Evolutionary conservation across 1,284 basidiomycete genomes (phyloP).

Genomic region (Puccinia coronata): DNA sequence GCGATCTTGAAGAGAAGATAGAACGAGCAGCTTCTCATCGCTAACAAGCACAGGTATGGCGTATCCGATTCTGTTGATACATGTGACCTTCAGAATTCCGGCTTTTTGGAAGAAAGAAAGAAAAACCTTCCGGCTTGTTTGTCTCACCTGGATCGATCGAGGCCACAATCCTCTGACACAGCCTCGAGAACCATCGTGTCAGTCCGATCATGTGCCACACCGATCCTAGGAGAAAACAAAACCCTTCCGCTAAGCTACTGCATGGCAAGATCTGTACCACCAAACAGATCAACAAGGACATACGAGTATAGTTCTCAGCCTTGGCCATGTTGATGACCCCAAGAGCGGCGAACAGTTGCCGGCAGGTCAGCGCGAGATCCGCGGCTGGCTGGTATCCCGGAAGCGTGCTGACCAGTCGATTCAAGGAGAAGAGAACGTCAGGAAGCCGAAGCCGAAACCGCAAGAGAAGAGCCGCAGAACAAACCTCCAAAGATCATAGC

Average conservation of each 20-base stretch:
- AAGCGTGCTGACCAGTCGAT: not conserved
- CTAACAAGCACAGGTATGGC: slow-evolving; percentile 13
- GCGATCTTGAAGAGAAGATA: slow-evolving; percentile 1
- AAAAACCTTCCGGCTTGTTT: not conserved
- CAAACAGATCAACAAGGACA: not conserved
- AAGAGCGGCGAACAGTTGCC: not conserved
- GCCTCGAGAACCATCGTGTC: slow-evolving; percentile 18
- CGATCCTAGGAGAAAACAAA: not conserved
- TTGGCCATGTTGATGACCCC: not conserved
- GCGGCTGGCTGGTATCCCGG: slow-evolving; percentile 16
- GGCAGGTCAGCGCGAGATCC: slow-evolving; percentile 14
- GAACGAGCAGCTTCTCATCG: not conserved
- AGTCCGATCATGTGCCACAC: slow-evolving; percentile 35
- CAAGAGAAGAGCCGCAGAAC: not conserved
- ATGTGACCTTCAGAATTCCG: not conserved
- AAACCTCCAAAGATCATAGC: slow-evolving; percentile 38
- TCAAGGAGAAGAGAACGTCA: not conserved
- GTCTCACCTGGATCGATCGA: slow-evolving; percentile 18
- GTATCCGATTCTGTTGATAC: slow-evolving; percentile 14
- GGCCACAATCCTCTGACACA: slow-evolving; percentile 20
- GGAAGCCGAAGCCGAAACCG: not conserved
- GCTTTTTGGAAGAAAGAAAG: not conserved
- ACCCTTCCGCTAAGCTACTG: not conserved
- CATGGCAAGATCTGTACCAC: not conserved
- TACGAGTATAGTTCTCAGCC: slow-evolving; percentile 7